These are phyloP conservation scores for Alnus glutinosa DNA, from an alignment of 306 rosid species.

Conservation along the genomic window DNA sequence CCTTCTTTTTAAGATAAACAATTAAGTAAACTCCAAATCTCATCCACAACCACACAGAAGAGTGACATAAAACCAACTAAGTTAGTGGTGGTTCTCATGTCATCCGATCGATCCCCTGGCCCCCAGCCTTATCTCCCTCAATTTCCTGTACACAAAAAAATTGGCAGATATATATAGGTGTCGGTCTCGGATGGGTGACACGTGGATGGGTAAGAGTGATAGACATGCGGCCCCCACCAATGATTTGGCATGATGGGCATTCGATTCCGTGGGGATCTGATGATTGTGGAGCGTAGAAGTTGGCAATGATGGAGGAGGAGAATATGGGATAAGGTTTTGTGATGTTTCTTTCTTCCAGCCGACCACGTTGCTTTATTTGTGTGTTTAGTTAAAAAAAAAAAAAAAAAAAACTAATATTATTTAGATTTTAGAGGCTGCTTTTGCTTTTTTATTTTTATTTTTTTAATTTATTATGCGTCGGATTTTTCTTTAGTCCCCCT, in stretches of 20 bases:
- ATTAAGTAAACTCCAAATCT: slow-evolving; percentile 28
- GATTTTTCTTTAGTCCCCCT: not conserved
- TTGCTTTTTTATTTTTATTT: not conserved
- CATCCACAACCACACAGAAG: slow-evolving; percentile 28
- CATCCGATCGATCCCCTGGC: not conserved
- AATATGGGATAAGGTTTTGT: slow-evolving; percentile 55
- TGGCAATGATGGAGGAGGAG: slow-evolving; percentile 45
- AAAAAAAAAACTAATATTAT: not conserved
- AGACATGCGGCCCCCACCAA: slow-evolving; percentile 66
- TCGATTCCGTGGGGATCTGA: slow-evolving; percentile 71
- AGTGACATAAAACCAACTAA: slow-evolving; percentile 43
- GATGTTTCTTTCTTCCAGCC: slow-evolving; percentile 39
- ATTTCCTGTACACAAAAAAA: not conserved
- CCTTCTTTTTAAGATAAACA: slow-evolving; percentile 21
- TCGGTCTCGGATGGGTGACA: slow-evolving; percentile 25
- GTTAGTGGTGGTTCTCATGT: slow-evolving; percentile 50
- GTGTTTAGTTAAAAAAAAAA: slow-evolving; percentile 2
- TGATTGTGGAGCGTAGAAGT: slow-evolving; percentile 65
- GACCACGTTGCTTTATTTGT: slow-evolving; percentile 44
- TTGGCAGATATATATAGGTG: slow-evolving; percentile 12
- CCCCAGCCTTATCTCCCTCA: slow-evolving; percentile 25
- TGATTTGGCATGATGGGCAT: slow-evolving; percentile 88
- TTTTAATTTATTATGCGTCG: not conserved
- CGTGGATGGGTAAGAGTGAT: slow-evolving; percentile 20
- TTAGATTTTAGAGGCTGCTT: not conserved